These are phyloP conservation scores for Nemania abortiva DNA, from an alignment of 2,329 filamentous ascomycete species.

Conservation along the genomic window DNA sequence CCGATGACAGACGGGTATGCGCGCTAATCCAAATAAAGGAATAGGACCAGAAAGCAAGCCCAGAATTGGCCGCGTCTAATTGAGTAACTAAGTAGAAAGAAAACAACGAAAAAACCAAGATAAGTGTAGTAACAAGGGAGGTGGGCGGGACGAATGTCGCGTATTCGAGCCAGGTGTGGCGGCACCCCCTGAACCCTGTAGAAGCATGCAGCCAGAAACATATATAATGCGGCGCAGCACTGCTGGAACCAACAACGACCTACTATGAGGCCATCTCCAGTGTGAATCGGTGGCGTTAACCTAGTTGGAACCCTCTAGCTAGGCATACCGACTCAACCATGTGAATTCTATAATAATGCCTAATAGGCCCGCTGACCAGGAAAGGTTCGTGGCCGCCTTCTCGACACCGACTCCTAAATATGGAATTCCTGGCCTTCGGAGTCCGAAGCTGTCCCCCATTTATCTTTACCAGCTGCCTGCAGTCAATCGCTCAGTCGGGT, in stretches of 20 bases:
- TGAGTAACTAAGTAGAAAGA: too few relatives aligned
- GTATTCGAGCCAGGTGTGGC: too few relatives aligned
- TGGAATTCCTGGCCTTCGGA: too few relatives aligned
- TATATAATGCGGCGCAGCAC: constrained; percentile 23
- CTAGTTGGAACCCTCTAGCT: background rate
- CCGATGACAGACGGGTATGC: too few relatives aligned
- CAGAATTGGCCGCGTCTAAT: too few relatives aligned
- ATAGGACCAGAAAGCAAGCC: too few relatives aligned
- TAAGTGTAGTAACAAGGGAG: too few relatives aligned
- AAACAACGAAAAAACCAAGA: too few relatives aligned
- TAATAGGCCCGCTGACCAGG: background rate
- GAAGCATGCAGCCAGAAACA: constrained; percentile 22
- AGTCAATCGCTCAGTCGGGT: background rate
- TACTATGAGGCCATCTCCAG: background rate
- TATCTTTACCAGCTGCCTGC: background rate
- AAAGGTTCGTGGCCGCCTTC: background rate
- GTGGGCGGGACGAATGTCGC: too few relatives aligned
- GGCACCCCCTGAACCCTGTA: too few relatives aligned
- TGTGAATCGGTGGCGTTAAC: background rate
- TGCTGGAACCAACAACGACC: constrained; percentile 20
- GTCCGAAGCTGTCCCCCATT: background rate
- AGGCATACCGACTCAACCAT: background rate
- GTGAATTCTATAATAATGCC: background rate
- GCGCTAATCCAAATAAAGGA: too few relatives aligned
- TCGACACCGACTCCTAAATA: too few relatives aligned